Evolutionary conservation across 2,329 filamentous ascomycete species (phyloP), one percentile per base, ranked within the genome.

Genomic region (Aspergillus fumigatus): DNA sequence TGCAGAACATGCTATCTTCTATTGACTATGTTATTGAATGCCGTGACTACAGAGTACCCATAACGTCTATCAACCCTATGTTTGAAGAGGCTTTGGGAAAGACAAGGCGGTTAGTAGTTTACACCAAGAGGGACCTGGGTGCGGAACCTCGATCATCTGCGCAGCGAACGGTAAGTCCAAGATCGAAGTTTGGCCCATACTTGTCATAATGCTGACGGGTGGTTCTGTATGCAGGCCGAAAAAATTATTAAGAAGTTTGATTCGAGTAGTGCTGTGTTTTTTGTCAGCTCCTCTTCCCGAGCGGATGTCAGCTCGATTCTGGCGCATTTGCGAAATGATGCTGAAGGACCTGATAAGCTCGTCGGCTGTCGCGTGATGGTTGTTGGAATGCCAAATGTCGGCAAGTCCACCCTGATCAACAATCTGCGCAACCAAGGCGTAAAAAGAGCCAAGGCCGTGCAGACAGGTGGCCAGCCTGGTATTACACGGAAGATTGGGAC

Each of bases 371-470:
- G 92, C 50, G 84, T 92, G 55, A 83, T 99, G 72, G 84, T 97
- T 0, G 92, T 97, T 14, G 94, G 94, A 54, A 97, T 99, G 92
- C 94, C 94, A 38, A 99, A 99, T 70, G 90, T 96, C 0, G 94
- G 94, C 38, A 99, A 99, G 76, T 96, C 90, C 49, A 92, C 92
- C 1, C 80, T 99, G n/a, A 84, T 99, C 45, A 99, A 99, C 73
- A 84, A 87, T 17, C 82, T 97, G 50, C 87, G 94, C 21, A 83
- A 80, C 43, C 79, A 82, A 19, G 90, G 91, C 43, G 82, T 90
- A 63, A 75, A 81, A 21, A 74, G 72, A 57, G 69, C 66, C n/a
- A 95, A 93, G 71, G 92, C 86, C 1, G 90, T 92, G 40, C 81
- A 79, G 60, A 97, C 92, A 1, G 94, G 94, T 9, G 86, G 88